Evolutionary conservation across 495 filamentous ascomycete genomes (phyloP).

Genomic region (Xylaria grammica): DNA sequence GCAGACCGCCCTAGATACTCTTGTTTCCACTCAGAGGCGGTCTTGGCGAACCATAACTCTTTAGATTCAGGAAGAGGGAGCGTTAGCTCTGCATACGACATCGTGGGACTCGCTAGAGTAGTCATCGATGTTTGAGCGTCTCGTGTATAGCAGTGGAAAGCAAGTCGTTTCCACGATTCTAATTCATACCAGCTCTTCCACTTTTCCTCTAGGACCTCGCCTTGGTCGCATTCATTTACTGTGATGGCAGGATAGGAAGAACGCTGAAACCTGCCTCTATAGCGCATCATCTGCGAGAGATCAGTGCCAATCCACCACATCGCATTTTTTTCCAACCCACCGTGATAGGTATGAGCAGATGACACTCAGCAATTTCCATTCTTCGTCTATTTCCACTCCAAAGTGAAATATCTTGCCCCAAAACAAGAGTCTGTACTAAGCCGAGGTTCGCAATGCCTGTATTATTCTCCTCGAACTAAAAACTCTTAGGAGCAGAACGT

Average conservation of each 20-base stretch:
- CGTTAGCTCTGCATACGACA: slow-evolving; percentile 68
- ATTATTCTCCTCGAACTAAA: slow-evolving; percentile 64
- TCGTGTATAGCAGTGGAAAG: slow-evolving; percentile 61
- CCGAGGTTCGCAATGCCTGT: slow-evolving; percentile 57
- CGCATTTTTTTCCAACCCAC: slow-evolving; percentile 29
- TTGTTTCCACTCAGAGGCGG: slow-evolving; percentile 62
- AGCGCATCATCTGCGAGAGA: slow-evolving; percentile 48
- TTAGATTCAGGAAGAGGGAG: slow-evolving; percentile 61
- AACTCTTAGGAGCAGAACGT: background rate
- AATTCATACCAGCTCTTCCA: slow-evolving; percentile 65
- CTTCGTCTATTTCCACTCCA: slow-evolving; percentile 73
- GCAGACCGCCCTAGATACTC: slow-evolving; percentile 44
- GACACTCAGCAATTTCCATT: slow-evolving; percentile 71
- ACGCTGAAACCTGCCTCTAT: slow-evolving; percentile 47
- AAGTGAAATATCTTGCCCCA: slow-evolving; percentile 63
- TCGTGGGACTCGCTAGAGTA: slow-evolving; percentile 59
- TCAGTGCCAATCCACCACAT: background rate
- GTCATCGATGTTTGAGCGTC: slow-evolving; percentile 65
- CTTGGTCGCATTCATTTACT: slow-evolving; percentile 50
- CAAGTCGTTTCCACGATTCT: slow-evolving; percentile 63
- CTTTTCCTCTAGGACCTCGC: slow-evolving; percentile 56
- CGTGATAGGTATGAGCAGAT: slow-evolving; percentile 56
- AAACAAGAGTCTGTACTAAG: slow-evolving; percentile 59
- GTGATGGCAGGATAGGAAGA: slow-evolving; percentile 54
- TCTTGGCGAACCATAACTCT: slow-evolving; percentile 61